phyloP scores from a whole-genome alignment of 2,329 filamentous ascomycete species.

The Septoria linicola region DNA sequence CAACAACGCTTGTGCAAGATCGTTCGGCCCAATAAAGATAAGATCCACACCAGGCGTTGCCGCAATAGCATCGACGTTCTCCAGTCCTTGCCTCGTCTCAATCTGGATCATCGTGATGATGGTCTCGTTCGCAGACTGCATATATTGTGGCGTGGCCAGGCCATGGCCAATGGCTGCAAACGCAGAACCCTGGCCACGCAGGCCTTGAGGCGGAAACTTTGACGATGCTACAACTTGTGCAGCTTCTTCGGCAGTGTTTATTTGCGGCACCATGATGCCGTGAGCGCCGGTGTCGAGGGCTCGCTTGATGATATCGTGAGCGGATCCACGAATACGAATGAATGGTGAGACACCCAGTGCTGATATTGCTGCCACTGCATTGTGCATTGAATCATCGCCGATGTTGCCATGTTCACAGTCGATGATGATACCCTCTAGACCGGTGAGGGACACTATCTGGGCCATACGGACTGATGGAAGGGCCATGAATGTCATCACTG shows the following conservation, averaged over 20 bases:
- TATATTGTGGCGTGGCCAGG: slow-evolving; percentile 46
- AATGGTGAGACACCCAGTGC: slow-evolving; percentile 43
- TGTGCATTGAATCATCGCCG: slow-evolving; percentile 55
- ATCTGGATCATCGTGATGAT: slow-evolving; percentile 52
- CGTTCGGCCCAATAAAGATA: slow-evolving; percentile 55
- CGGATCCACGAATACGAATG: slow-evolving; percentile 52
- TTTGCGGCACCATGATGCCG: slow-evolving; percentile 53
- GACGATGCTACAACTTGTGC: slow-evolving; percentile 49
- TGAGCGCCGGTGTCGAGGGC: slow-evolving; percentile 59
- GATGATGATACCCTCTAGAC: slow-evolving; percentile 61
- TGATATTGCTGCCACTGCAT: slow-evolving; percentile 50
- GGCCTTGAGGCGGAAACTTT: slow-evolving; percentile 56
- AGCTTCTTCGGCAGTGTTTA: slow-evolving; percentile 33
- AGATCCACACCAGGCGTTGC: slow-evolving; percentile 49
- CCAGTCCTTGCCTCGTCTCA: slow-evolving; percentile 43
- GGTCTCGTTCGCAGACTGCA: slow-evolving; percentile 53
- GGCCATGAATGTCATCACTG: slow-evolving; percentile 43
- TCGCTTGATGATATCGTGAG: slow-evolving; percentile 58
- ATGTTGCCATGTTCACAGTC: slow-evolving; percentile 58
- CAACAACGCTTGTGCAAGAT: slow-evolving; percentile 56
- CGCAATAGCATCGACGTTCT: slow-evolving; percentile 49
- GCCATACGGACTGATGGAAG: slow-evolving; percentile 50
- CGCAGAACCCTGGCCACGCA: slow-evolving; percentile 54
- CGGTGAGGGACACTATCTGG: slow-evolving; percentile 59
- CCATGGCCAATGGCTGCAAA: slow-evolving; percentile 60